Base-by-base conservation (phyloP, 2,329 filamentous ascomycete species). In the Scleromitrula shiraiana region DNA sequence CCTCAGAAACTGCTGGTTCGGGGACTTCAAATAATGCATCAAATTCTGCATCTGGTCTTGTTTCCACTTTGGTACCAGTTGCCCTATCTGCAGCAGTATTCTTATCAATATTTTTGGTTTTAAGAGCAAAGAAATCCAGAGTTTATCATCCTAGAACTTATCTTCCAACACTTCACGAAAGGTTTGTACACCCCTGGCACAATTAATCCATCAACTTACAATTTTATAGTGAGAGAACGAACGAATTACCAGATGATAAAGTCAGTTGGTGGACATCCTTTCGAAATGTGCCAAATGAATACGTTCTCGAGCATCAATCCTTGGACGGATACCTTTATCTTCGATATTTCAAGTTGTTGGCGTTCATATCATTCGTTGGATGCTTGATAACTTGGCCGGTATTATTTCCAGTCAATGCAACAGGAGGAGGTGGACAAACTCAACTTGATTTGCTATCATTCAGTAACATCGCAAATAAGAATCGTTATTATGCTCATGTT, bases 301-400 rank as follows among this genome's bases (percentile, higher is more conserved):
- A 87, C 62, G 79, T 90, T 17, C 77, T 97, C 22, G 85, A 91
- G 58, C 88, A 95, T 69, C 87, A 91, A 63, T 93, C 88, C 0
- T 77, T 97, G 51, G 91, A 97, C 64, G 85, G 85, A 29, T 97
- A 91, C 65, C 80, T 97, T 45, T 88, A 94, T 64, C 73, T 97
- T 20, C 88, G 91, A 27, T 95, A 90, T 61, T 69, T 97, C 55
- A 88, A 89, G 62, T 83, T 93, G 42, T 69, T 84, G 32, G 78
- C 82, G 44, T 73, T 84, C 52, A 84, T 94, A 56, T 90, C 84
- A 65, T 77, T 96, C 40, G 82, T 90, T 12, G 93, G 93, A 48
- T 87, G 82, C 60, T 71, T 76, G 57, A 80, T 97, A 50, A 90
- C 88, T 14, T 95, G 86, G 80, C 90, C 93, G 0, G 74, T 96